Evolutionary conservation across 2,329 filamentous ascomycete genomes (phyloP), one percentile per base, ranked within the genome.

Genomic region (Ophiostoma triangulosporum): DNA sequence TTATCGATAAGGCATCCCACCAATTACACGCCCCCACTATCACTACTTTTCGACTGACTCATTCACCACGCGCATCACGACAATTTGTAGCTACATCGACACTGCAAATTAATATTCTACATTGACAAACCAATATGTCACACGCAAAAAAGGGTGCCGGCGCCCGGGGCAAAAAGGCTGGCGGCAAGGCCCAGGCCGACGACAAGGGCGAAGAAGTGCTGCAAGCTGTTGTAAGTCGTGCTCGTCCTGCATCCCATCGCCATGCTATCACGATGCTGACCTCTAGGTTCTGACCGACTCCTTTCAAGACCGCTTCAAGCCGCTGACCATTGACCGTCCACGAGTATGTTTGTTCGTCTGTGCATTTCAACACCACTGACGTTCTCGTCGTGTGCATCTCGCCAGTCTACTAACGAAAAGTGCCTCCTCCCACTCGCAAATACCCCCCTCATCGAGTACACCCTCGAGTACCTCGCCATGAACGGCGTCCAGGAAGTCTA

Each of bases 391-490:
- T 8, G 17, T 8, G 6, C 6, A 40, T 11, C 20, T 3, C 22
- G 5, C 6, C 7, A 36, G 20, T 36, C 35, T 36, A n/a, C 32
- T 35, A 40, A 45, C 43, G 6, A 5, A 1, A 63, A 94, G 87
- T 97, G 93, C 72, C 83, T 98, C 31, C 76, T 98, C 6, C 89
- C 91, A 11, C 77, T 98, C 56, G 93, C 88, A 56, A 97, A 97
- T 67, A 90, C 84, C 1, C 91, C 93, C 33, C 75, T 98, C 58
- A 95, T 98, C 70, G 93, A 98, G 68, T 97, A 98, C 67, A 97
- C 91, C 4, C 82, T 97, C 63, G 90, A 97, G 65, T 97, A 95
- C 63, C 81, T 98, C 1, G 89, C 89, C 59, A 91, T 91, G 76
- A 89, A 93, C 55, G 89, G 90, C 55, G 89, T 97, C n/a, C 83